These are phyloP conservation scores for Cryptococcus hybrid DNA, from an alignment of 1,284 basidiomycete genomes.

Conservation along the genomic window DNA sequence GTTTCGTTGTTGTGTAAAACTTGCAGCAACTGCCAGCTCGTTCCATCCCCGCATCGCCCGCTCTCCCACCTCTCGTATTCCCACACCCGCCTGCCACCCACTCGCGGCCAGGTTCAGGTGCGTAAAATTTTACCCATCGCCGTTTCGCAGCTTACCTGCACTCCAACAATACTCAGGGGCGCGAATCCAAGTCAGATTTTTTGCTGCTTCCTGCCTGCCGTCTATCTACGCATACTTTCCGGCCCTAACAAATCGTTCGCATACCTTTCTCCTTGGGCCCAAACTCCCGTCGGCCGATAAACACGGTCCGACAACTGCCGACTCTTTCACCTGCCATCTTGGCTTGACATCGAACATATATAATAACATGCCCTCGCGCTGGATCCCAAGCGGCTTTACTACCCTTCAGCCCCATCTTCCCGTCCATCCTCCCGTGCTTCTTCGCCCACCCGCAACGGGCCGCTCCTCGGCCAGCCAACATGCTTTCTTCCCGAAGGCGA, in stretches of 20 bases:
- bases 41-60: too few relatives aligned
- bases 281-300: not conserved
- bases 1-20: too few relatives aligned
- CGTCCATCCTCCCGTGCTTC: conserved; percentile 16
- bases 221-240: conserved; percentile 25
- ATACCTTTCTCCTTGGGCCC: too few relatives aligned
- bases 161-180: too few relatives aligned
- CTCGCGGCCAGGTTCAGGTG: too few relatives aligned
- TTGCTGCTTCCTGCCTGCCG: too few relatives aligned
- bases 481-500: conserved; percentile 6
- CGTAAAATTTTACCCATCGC: too few relatives aligned
- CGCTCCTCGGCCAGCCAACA: conserved; percentile 12
- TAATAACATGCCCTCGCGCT: conserved; percentile 13
- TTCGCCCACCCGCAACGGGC: conserved; percentile 24
- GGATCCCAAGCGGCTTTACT: not conserved
- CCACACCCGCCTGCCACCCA: too few relatives aligned
- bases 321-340: not conserved
- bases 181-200: too few relatives aligned
- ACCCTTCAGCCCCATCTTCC: conserved; percentile 11
- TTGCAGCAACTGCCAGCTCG: too few relatives aligned
- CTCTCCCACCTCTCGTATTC: too few relatives aligned
- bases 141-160: too few relatives aligned
- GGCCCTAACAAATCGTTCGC: conserved; percentile 43
- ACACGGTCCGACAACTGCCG: not conserved
- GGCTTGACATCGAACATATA: not conserved